Conservation (phyloP, 257 asterid genomes). For the Solanum tarijense region DNA sequence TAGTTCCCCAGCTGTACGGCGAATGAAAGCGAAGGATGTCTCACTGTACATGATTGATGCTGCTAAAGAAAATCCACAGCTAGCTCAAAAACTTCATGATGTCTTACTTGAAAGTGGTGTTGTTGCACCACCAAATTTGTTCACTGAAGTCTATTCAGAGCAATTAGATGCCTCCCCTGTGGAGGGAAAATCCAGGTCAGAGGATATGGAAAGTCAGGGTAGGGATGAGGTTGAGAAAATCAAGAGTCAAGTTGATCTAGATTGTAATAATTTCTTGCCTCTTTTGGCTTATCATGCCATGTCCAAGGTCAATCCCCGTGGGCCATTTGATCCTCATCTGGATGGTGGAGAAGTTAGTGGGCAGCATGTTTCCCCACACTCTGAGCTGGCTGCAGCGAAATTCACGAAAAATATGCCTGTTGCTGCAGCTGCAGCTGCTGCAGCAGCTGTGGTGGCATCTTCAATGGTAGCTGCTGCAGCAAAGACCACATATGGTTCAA, state of each 20-base stretch:
- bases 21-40: constrained; percentile 79
- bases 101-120: constrained; percentile 94
- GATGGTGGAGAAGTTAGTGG: constrained; percentile 24
- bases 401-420: constrained; percentile 50
- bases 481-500: constrained; percentile 35
- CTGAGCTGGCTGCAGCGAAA: constrained; percentile 29
- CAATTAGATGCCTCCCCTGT: constrained; percentile 20
- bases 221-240: constrained; percentile 20
- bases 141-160: constrained; percentile 59
- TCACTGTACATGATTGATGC: constrained; percentile 93
- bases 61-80: constrained; percentile 85
- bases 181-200: constrained; percentile 24
- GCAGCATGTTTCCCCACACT: constrained; percentile 27
- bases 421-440: constrained; percentile 84
- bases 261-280: constrained; percentile 47
- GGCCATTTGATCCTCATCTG: constrained; percentile 22
- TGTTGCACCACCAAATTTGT: constrained; percentile 84
- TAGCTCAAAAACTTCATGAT: constrained; percentile 92
- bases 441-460: constrained; percentile 92
- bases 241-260: constrained; percentile 23
- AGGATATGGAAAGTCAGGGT: constrained; percentile 31
- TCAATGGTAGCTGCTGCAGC: constrained; percentile 86
- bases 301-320: constrained; percentile 27
- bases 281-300: constrained; percentile 58
- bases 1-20: constrained; percentile 71